Percentiles rank a stretch among this genome's conserved stretches.
These are phyloP conservation scores for Botryotinia globosa DNA, from an alignment of 2,329 filamentous ascomycete genomes.

Conservation along the genomic window DNA sequence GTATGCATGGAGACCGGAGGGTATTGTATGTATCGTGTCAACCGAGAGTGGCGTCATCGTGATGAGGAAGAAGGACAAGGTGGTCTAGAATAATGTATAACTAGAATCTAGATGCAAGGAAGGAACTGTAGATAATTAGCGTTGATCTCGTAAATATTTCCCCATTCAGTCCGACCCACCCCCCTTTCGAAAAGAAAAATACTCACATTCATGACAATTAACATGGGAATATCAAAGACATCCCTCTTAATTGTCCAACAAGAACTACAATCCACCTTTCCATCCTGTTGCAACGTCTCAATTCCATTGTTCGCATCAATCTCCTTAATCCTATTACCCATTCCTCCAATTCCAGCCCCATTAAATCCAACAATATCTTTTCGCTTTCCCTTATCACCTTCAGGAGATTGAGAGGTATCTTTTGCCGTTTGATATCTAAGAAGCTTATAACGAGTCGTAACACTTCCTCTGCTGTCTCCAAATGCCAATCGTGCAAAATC, in stretches of 20 bases:
- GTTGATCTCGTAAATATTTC: neutral
- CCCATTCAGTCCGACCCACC: neutral
- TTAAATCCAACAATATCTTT: slow-evolving; percentile 19
- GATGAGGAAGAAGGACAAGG: neutral
- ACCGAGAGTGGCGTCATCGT: neutral
- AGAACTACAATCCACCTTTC: slow-evolving; percentile 91
- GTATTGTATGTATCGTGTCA: neutral
- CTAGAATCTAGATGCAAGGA: slow-evolving; percentile 43
- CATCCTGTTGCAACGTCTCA: slow-evolving; percentile 77
- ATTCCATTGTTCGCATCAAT: slow-evolving; percentile 76
- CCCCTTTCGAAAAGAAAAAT: slow-evolving; percentile 23
- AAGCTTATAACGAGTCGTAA: slow-evolving; percentile 78
- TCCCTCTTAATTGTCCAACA: slow-evolving; percentile 97
- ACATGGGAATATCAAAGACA: slow-evolving; percentile 96
- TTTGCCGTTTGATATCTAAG: slow-evolving; percentile 80
- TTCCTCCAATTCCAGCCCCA: slow-evolving; percentile 32
- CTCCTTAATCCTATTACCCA: slow-evolving; percentile 57
- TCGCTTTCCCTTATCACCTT: slow-evolving; percentile 25
- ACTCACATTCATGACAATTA: slow-evolving; percentile 97
- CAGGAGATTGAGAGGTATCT: slow-evolving; percentile 44
- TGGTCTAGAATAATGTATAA: neutral
- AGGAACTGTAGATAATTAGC: slow-evolving; percentile 40
- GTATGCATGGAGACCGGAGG: neutral
- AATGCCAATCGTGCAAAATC: slow-evolving; percentile 93
- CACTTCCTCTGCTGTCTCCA: slow-evolving; percentile 81